Evolutionary conservation across 805 yeast genomes (phyloP).

Genomic region (Candida montana): DNA sequence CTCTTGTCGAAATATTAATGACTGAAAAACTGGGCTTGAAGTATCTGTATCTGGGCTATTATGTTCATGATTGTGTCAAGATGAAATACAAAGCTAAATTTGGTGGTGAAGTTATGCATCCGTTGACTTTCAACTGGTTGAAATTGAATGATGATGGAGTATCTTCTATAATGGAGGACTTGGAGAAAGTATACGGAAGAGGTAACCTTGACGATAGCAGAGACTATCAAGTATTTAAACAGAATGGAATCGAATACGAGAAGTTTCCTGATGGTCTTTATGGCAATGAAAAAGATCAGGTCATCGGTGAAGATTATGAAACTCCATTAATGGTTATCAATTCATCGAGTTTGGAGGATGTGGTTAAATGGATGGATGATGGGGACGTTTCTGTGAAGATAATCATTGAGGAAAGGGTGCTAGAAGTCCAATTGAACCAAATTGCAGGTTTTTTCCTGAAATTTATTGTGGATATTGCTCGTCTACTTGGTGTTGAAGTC

Average conservation of each 20-base stretch:
- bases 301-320: background rate
- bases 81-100: conserved; percentile 78
- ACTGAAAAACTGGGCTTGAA: conserved; percentile 36
- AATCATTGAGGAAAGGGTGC: no score
- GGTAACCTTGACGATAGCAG: background rate
- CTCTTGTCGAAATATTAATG: conserved; percentile 61
- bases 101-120: conserved; percentile 69
- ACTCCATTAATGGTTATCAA: background rate
- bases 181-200: conserved; percentile 6
- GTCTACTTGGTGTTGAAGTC: no score
- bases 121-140: conserved; percentile 25
- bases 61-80: conserved; percentile 71
- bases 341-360: background rate
- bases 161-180: background rate
- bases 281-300: background rate
- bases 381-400: no score
- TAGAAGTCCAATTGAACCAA: no score
- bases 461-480: no score
- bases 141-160: background rate
- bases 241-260: background rate
- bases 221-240: background rate
- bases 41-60: conserved; percentile 77
- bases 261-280: background rate
- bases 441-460: no score
- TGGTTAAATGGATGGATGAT: no score